phyloP scores from a whole-genome alignment of 768 basidiomycete species.

The Leccinum aurantiacum region DNA sequence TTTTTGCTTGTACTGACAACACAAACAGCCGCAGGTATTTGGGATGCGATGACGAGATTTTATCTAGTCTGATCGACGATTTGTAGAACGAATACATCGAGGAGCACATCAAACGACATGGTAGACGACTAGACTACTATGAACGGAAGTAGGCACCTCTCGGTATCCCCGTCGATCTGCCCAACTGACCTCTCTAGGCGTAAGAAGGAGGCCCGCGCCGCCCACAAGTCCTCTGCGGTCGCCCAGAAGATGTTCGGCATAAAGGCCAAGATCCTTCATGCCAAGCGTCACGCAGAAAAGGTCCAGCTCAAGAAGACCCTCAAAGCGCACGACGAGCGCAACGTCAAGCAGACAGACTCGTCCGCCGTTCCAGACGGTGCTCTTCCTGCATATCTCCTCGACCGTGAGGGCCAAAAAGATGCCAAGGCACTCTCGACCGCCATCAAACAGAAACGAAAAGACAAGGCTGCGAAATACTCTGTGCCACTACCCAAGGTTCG shows the following conservation, averaged over 20 bases:
- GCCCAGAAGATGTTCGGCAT: slow-evolving; percentile 96
- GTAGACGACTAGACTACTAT: slow-evolving; percentile 92
- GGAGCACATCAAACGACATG: slow-evolving; percentile 97
- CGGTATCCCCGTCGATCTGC: neutral
- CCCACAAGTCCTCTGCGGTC: slow-evolving; percentile 71
- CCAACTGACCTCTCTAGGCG: slow-evolving; percentile 48
- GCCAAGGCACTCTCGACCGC: slow-evolving; percentile 95
- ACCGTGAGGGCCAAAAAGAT: slow-evolving; percentile 97
- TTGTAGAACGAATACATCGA: slow-evolving; percentile 97
- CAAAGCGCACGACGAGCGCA: slow-evolving; percentile 98
- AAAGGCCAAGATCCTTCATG: slow-evolving; percentile 97
- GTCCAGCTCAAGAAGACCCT: slow-evolving; percentile 99
- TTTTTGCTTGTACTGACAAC: slow-evolving; percentile 13
- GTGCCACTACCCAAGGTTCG: slow-evolving; percentile 96
- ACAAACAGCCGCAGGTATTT: slow-evolving; percentile 63
- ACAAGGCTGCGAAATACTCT: slow-evolving; percentile 97
- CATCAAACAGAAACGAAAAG: slow-evolving; percentile 98
- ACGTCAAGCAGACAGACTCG: slow-evolving; percentile 91
- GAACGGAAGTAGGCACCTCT: slow-evolving; percentile 77
- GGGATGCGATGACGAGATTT: neutral
- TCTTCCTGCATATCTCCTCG: slow-evolving; percentile 91
- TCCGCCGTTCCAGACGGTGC: slow-evolving; percentile 86
- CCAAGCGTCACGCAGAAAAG: slow-evolving; percentile 95
- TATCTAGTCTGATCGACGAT: slow-evolving; percentile 9
- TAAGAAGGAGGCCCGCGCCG: slow-evolving; percentile 78